Evolutionary conservation across 305 asterid genomes (phyloP).

Genomic region (Lippia alba): DNA sequence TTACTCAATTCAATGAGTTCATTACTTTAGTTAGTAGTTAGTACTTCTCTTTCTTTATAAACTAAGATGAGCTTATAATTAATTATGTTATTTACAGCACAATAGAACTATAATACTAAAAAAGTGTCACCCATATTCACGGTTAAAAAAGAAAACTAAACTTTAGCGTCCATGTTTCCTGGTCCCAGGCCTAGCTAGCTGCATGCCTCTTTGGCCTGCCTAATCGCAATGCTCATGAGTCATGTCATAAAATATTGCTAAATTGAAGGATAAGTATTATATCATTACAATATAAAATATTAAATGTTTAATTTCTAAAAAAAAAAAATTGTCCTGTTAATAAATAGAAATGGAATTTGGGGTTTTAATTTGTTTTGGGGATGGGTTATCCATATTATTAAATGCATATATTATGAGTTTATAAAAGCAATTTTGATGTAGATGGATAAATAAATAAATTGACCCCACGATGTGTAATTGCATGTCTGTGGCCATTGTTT

Average conservation of each 20-base stretch:
- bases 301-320: too few relatives aligned
- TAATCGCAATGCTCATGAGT: slow-evolving; percentile 9
- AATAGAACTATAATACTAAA: background rate
- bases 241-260: background rate
- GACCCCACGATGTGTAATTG: slow-evolving; percentile 48
- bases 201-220: slow-evolving; percentile 37
- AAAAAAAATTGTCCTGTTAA: too few relatives aligned
- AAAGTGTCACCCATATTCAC: slow-evolving; percentile 31
- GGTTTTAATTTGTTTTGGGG: too few relatives aligned
- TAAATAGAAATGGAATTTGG: too few relatives aligned
- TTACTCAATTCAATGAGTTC: background rate
- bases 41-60: background rate
- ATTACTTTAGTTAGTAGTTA: too few relatives aligned
- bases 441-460: slow-evolving; percentile 52
- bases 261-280: too few relatives aligned
- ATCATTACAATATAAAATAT: too few relatives aligned
- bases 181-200: slow-evolving; percentile 31
- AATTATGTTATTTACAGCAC: slow-evolving; percentile 24
- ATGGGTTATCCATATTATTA: background rate
- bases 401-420: background rate
- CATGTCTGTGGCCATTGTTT: slow-evolving; percentile 41
- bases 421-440: slow-evolving; percentile 33
- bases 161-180: slow-evolving; percentile 50
- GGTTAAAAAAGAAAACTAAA: slow-evolving; percentile 32
- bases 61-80: slow-evolving; percentile 15